These are phyloP conservation scores for Picochlorum sp. DNA, from an alignment of 139 green algal genomes.

Conservation along the genomic window DNA sequence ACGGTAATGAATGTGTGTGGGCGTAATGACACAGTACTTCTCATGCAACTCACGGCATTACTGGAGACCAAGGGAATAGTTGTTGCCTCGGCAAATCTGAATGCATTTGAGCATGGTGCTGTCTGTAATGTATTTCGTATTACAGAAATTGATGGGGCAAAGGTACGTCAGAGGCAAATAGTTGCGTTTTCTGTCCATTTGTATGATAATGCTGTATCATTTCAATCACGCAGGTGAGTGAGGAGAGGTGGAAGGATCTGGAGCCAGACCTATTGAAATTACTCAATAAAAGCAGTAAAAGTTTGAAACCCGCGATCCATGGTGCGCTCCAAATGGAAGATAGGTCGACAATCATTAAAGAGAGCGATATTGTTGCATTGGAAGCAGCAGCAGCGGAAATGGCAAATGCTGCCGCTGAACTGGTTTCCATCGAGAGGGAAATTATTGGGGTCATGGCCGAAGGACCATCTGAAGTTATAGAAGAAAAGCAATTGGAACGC, in stretches of 20 bases:
- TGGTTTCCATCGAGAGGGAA: slow-evolving; percentile 71
- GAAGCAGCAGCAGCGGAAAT: slow-evolving; percentile 82
- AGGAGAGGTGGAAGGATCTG: slow-evolving; percentile 35
- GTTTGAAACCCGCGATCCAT: slow-evolving; percentile 71
- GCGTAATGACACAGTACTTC: neutral
- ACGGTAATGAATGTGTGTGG: slow-evolving; percentile 6
- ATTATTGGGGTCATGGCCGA: slow-evolving; percentile 40
- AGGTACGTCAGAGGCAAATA: too few species aligned
- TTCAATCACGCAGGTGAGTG: slow-evolving; percentile 11
- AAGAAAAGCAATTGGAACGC: slow-evolving; percentile 32
- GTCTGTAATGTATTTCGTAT: slow-evolving; percentile 3
- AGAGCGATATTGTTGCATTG: slow-evolving; percentile 53
- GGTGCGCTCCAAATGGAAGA: slow-evolving; percentile 59
- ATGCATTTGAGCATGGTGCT: slow-evolving; percentile 17
- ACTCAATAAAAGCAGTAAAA: slow-evolving; percentile 37
- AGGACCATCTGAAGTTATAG: slow-evolving; percentile 9
- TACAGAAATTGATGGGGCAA: neutral
- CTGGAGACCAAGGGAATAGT: slow-evolving; percentile 29
- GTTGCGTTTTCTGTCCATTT: too few species aligned
- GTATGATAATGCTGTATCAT: too few species aligned
- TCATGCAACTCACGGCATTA: slow-evolving; percentile 17
- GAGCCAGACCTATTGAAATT: slow-evolving; percentile 40
- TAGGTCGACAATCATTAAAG: slow-evolving; percentile 28
- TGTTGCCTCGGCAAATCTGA: slow-evolving; percentile 64
- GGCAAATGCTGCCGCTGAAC: slow-evolving; percentile 55